Evolutionary conservation across 345 rosid species (phyloP).

Genomic region (Rhodamnia rubescens): DNA sequence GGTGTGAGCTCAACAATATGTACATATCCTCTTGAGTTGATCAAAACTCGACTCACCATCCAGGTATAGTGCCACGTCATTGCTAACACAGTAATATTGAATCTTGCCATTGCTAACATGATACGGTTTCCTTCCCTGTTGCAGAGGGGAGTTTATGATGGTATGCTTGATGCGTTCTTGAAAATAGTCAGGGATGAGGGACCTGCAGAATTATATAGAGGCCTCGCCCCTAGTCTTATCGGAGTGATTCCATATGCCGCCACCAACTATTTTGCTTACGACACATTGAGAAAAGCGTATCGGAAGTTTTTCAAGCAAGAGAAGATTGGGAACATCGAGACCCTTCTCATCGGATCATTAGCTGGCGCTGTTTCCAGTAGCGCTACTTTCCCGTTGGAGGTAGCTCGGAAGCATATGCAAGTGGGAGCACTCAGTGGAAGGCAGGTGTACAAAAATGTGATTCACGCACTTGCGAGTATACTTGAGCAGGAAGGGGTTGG

Average conservation of each 20-base stretch:
- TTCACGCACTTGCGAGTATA: conserved; percentile 76
- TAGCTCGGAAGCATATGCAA: conserved; percentile 97
- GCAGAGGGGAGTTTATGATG: conserved; percentile 78
- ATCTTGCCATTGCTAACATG: not conserved
- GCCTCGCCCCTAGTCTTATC: conserved; percentile 91
- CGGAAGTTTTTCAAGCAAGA: conserved; percentile 59
- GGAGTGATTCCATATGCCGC: conserved; percentile 98
- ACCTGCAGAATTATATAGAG: conserved; percentile 78
- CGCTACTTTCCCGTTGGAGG: conserved; percentile 97
- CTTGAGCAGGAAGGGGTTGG: conserved; percentile 73
- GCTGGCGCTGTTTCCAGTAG: conserved; percentile 89
- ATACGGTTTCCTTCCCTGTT: not conserved
- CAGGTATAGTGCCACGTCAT: conserved; percentile 33
- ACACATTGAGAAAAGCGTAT: conserved; percentile 67
- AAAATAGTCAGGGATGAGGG: conserved; percentile 76
- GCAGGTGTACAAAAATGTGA: conserved; percentile 72
- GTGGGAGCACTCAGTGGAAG: conserved; percentile 89
- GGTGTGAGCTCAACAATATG: conserved; percentile 93
- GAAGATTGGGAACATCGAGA: conserved; percentile 80
- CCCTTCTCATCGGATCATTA: conserved; percentile 80
- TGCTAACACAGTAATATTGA: not conserved
- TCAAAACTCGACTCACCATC: conserved; percentile 88
- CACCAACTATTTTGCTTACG: conserved; percentile 85
- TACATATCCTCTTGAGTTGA: conserved; percentile 86
- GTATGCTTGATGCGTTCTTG: conserved; percentile 67